phyloP scores from a whole-genome alignment of 129 eudicot genomes.

The Artemisia annua region DNA sequence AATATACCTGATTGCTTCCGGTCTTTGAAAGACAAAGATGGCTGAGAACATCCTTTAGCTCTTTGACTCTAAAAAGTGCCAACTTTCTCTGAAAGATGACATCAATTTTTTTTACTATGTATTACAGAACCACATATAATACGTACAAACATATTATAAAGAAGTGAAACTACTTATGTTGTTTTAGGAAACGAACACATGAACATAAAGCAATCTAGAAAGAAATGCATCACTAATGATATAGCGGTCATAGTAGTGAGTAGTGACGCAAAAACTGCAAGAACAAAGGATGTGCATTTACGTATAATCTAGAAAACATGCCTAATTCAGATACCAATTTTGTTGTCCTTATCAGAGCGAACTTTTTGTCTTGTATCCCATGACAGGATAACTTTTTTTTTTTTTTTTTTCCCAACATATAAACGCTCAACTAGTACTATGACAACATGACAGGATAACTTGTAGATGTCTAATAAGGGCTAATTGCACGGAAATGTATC shows the following conservation, averaged over 20 bases:
- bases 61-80: conserved; percentile 46
- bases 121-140: conserved; percentile 6
- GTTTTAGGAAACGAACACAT: neutral
- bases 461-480: too few relatives aligned
- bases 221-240: conserved; percentile 1
- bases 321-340: too few relatives aligned
- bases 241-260: conserved; percentile 1
- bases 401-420: too few relatives aligned
- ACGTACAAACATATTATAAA: neutral
- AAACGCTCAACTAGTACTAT: too few relatives aligned
- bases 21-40: conserved; percentile 50
- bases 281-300: neutral
- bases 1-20: conserved; percentile 57
- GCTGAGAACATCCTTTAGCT: conserved; percentile 53
- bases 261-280: neutral
- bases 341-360: too few relatives aligned
- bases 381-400: too few relatives aligned
- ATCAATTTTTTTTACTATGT: neutral
- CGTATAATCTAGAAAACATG: neutral
- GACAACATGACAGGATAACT: too few relatives aligned
- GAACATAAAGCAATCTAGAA: conserved; percentile 15
- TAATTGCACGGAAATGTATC: too few relatives aligned
- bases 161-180: neutral
- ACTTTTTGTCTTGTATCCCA: too few relatives aligned
- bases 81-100: conserved; percentile 35